Evolutionary conservation across 2,329 filamentous ascomycete genomes (phyloP).

Genomic region (Stagonosporopsis vannaccii): DNA sequence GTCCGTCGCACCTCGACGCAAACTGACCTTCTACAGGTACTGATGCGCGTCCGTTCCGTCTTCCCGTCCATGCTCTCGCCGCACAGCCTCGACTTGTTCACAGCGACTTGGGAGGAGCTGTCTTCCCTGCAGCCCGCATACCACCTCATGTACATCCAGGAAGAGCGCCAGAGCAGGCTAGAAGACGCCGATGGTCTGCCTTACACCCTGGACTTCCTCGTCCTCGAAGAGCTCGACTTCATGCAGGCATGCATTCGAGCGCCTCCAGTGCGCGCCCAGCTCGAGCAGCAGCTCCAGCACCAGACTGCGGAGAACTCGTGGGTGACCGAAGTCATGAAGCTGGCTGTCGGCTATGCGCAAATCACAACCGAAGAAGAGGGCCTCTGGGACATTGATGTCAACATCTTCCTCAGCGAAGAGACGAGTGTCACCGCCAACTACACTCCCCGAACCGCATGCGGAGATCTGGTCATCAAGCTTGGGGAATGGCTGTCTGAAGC

Average conservation of each 20-base stretch:
- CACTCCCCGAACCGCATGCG: slow-evolving; percentile 89
- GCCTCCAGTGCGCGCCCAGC: slow-evolving; percentile 84
- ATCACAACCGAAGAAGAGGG: slow-evolving; percentile 93
- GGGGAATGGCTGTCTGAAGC: slow-evolving; percentile 84
- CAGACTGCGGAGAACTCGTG: slow-evolving; percentile 69
- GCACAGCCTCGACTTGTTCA: slow-evolving; percentile 83
- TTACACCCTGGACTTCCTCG: slow-evolving; percentile 91
- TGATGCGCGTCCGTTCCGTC: slow-evolving; percentile 85
- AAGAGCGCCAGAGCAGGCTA: slow-evolving; percentile 83
- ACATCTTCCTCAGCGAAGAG: slow-evolving; percentile 93
- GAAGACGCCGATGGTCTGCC: slow-evolving; percentile 92
- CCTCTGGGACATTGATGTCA: slow-evolving; percentile 95
- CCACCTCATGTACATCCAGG: slow-evolving; percentile 82
- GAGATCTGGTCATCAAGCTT: slow-evolving; percentile 89
- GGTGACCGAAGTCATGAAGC: slow-evolving; percentile 86
- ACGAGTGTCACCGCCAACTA: slow-evolving; percentile 95
- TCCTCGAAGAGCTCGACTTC: slow-evolving; percentile 94
- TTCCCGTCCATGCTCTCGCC: slow-evolving; percentile 84
- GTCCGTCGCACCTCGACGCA: neutral
- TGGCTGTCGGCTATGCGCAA: slow-evolving; percentile 84
- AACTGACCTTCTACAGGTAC: slow-evolving; percentile 60
- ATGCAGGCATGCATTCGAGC: slow-evolving; percentile 90
- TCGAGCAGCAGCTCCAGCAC: slow-evolving; percentile 76
- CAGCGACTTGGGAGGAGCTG: slow-evolving; percentile 88
- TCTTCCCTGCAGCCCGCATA: slow-evolving; percentile 75